phyloP scores from a whole-genome alignment of 495 filamentous ascomycete species.

The Aspergillus diversus region DNA sequence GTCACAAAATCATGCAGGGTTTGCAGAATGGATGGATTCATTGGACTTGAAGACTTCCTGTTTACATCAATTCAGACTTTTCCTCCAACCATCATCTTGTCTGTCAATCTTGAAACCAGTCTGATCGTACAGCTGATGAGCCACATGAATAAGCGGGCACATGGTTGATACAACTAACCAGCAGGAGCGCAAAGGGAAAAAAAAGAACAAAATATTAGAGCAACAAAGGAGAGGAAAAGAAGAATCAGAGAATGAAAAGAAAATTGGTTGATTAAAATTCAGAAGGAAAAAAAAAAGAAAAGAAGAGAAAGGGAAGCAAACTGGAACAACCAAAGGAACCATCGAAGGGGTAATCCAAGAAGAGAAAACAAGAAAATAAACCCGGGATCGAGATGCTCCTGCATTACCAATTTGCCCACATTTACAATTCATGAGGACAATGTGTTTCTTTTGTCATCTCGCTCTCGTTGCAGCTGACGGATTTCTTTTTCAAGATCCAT shows the following conservation, averaged over 20 bases:
- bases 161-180: constrained; percentile 7
- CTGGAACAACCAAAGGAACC: constrained; percentile 15
- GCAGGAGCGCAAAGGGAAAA: constrained; percentile 18
- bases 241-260: background rate
- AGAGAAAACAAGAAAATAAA: constrained; percentile 18
- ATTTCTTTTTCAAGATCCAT: constrained; percentile 66
- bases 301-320: background rate
- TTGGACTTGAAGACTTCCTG: constrained; percentile 27
- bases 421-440: constrained; percentile 31
- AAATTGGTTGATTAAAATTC: background rate
- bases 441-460: constrained; percentile 41
- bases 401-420: constrained; percentile 11
- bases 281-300: constrained; percentile 25
- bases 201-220: constrained; percentile 12
- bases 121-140: constrained; percentile 35
- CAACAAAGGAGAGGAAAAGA: constrained; percentile 6
- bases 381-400: constrained; percentile 21
- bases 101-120: constrained; percentile 34
- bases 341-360: constrained; percentile 25
- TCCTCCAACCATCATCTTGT: constrained; percentile 31
- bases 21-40: constrained; percentile 26
- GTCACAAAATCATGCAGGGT: constrained; percentile 19
- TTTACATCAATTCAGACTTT: constrained; percentile 20
- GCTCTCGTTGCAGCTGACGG: constrained; percentile 48
- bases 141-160: constrained; percentile 22